These are phyloP conservation scores for Chytridium lagenaria DNA, from an alignment of 371 early-diverging fungal genomes.

Conservation along the genomic window DNA sequence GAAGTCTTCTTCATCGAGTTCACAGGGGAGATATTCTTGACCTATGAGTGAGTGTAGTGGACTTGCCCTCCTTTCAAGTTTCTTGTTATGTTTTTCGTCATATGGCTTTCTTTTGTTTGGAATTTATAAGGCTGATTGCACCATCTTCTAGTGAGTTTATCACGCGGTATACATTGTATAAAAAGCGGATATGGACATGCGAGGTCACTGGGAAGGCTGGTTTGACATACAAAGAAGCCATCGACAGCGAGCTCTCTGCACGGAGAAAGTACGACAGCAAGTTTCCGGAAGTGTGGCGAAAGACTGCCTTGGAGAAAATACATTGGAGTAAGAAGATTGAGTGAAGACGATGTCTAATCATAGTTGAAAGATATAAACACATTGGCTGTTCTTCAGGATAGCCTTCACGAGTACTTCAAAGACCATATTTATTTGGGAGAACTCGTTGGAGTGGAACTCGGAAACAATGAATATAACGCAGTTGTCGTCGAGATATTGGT, in stretches of 20 bases:
- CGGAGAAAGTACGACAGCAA: slow-evolving; percentile 55
- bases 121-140: neutral
- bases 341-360: neutral
- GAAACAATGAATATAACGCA: slow-evolving; percentile 19
- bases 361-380: slow-evolving; percentile 24
- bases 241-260: slow-evolving; percentile 73
- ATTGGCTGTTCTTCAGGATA: slow-evolving; percentile 35
- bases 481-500: slow-evolving; percentile 30
- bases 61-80: neutral
- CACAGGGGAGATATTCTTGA: slow-evolving; percentile 82
- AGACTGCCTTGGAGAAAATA: slow-evolving; percentile 65
- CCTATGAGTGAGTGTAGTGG: slow-evolving; percentile 74
- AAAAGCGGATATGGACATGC: slow-evolving; percentile 80
- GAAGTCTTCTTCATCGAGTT: slow-evolving; percentile 78
- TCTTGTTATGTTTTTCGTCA: too few species aligned
- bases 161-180: slow-evolving; percentile 70
- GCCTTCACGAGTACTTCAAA: slow-evolving; percentile 41
- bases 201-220: slow-evolving; percentile 73
- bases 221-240: slow-evolving; percentile 81
- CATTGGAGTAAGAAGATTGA: slow-evolving; percentile 64
- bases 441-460: slow-evolving; percentile 35
- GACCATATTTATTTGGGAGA: slow-evolving; percentile 37
- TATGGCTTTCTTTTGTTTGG: neutral
- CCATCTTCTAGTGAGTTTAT: slow-evolving; percentile 68
- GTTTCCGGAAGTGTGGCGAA: slow-evolving; percentile 71